Conservation (phyloP, 2,329 filamentous ascomycete genomes). For the Parasarocladium wereldwijsianum region DNA sequence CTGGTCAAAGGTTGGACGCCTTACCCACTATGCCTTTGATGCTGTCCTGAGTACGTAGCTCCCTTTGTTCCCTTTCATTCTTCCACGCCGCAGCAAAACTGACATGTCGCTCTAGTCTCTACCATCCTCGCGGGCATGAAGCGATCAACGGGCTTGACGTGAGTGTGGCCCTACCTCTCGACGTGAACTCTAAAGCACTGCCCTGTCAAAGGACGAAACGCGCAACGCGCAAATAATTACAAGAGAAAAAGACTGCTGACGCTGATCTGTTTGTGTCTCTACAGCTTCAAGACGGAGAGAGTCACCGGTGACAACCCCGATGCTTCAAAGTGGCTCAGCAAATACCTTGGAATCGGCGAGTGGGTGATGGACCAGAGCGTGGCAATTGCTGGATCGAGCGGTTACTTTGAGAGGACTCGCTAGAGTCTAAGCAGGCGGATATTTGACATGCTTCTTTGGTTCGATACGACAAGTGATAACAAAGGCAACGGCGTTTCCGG, state of each 20-base stretch:
- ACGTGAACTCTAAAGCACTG: too few relatives aligned
- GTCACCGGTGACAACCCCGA: conserved; percentile 69
- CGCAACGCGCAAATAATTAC: too few relatives aligned
- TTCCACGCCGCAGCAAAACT: neutral
- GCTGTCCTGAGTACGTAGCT: conserved; percentile 66
- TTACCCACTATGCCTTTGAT: conserved; percentile 93
- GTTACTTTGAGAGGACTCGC: conserved; percentile 83
- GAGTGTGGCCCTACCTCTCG: conserved; percentile 41
- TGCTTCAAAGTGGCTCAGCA: conserved; percentile 76
- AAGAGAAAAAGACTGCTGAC: conserved; percentile 1
- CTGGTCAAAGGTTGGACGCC: conserved; percentile 70
- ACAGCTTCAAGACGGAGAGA: conserved; percentile 76
- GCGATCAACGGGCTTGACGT: conserved; percentile 95
- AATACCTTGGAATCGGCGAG: conserved; percentile 87
- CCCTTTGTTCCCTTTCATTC: neutral
- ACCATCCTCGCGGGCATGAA: conserved; percentile 94
- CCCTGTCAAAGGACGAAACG: too few relatives aligned
- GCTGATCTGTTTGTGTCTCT: too few relatives aligned
- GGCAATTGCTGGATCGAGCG: conserved; percentile 73
- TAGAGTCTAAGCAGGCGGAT: conserved; percentile 25
- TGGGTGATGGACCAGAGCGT: conserved; percentile 98
- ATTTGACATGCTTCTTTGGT: too few relatives aligned
- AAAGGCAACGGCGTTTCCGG: too few relatives aligned
- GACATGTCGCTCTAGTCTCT: conserved; percentile 47
- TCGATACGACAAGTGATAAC: too few relatives aligned